Percentiles rank a stretch among this genome's conserved stretches.
These are phyloP conservation scores for Euphorbia lathyris DNA, from an alignment of 345 rosid species.

Conservation along the genomic window DNA sequence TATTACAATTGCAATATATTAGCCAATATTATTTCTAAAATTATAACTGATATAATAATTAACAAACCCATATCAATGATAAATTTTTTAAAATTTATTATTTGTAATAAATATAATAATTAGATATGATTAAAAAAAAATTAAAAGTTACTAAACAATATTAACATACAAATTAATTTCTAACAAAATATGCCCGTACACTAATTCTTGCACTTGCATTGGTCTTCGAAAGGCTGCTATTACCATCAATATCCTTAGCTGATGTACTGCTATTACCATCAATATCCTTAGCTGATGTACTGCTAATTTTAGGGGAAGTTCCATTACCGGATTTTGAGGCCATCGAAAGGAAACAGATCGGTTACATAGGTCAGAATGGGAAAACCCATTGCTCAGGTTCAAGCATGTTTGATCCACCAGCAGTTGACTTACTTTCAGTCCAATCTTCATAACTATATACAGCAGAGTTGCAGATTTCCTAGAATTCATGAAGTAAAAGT, in stretches of 20 bases:
- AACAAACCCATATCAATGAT: no score
- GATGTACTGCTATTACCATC: no score
- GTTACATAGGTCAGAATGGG: slow-evolving; percentile 17
- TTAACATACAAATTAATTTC: no score
- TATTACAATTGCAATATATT: no score
- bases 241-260: slow-evolving; percentile 37
- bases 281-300: slow-evolving; percentile 30
- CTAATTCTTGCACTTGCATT: slow-evolving; percentile 41
- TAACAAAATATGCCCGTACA: slow-evolving; percentile 42
- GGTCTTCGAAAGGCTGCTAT: slow-evolving; percentile 35
- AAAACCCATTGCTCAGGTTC: slow-evolving; percentile 35
- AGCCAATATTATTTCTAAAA: no score
- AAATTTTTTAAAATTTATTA: no score
- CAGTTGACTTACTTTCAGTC: slow-evolving; percentile 20
- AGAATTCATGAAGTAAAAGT: slow-evolving; percentile 20
- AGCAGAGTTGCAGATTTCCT: slow-evolving; percentile 12
- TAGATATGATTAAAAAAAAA: no score
- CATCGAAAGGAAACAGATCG: slow-evolving; percentile 33
- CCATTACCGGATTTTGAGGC: slow-evolving; percentile 48
- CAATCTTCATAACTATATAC: slow-evolving; percentile 14
- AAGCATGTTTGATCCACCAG: slow-evolving; percentile 21
- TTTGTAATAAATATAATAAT: no score
- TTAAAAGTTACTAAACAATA: no score
- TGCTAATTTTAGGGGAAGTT: slow-evolving; percentile 39
- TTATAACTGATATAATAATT: no score